Evolutionary conservation across 768 basidiomycete species (phyloP).

Genomic region (Podaxis sp.): DNA sequence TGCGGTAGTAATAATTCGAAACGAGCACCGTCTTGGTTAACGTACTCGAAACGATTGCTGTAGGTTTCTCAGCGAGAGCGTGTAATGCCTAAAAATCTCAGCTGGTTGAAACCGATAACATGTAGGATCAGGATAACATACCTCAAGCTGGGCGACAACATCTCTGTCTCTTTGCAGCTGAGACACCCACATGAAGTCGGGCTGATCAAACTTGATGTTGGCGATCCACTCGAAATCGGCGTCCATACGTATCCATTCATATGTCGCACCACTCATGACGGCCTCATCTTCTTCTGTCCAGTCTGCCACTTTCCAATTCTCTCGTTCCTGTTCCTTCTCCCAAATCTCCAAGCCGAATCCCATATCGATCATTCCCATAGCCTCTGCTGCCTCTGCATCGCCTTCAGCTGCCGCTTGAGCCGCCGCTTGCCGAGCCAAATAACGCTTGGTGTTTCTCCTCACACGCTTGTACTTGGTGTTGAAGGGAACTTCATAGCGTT

Average conservation of each 20-base stretch:
- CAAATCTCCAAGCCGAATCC: conserved; percentile 92
- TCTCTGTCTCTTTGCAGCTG: conserved; percentile 95
- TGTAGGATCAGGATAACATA: conserved; percentile 31
- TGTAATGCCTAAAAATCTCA: conserved; percentile 69
- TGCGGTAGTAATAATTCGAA: conserved; percentile 92
- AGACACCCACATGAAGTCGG: conserved; percentile 98
- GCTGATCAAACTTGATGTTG: conserved; percentile 88
- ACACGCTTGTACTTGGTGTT: conserved; percentile 98
- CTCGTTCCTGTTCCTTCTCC: conserved; percentile 92
- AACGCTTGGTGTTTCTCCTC: conserved; percentile 94
- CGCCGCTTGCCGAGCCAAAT: conserved; percentile 87
- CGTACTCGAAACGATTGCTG: conserved; percentile 83
- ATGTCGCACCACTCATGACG: conserved; percentile 91
- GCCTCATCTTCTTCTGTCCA: conserved; percentile 98
- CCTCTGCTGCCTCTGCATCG: conserved; percentile 88
- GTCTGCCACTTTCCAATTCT: conserved; percentile 95
- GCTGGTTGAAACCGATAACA: conserved; percentile 5
- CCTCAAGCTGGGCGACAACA: conserved; percentile 96
- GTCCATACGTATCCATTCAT: conserved; percentile 99
- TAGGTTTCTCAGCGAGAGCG: conserved; percentile 79
- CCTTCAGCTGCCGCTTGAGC: conserved; percentile 92
- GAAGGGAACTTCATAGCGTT: conserved; percentile 97
- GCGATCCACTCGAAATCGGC: conserved; percentile 99
- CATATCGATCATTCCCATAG: conserved; percentile 92
- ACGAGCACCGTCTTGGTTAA: conserved; percentile 93